phyloP scores from a whole-genome alignment of 805 yeast species.

The Myxozyma geophila region DNA sequence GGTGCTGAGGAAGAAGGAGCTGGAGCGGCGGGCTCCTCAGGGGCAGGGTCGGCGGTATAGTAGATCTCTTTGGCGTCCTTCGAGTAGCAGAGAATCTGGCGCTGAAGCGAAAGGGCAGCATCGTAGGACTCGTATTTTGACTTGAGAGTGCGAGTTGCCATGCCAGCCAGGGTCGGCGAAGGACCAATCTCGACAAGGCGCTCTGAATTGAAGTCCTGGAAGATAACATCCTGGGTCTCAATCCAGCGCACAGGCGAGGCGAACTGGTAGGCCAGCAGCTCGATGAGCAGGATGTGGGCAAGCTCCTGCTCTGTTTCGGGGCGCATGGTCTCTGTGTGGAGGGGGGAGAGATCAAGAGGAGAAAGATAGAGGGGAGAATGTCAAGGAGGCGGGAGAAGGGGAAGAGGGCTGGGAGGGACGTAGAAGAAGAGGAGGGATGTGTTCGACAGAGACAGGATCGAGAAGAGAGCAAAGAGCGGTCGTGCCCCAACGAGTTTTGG shows the following conservation, averaged over 20 bases:
- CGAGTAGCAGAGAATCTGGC: conserved; percentile 94
- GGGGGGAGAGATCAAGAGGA: conserved; percentile 1
- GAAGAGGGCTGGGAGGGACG: conserved; percentile 4
- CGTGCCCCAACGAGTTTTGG: conserved; percentile 8
- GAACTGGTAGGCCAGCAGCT: conserved; percentile 95
- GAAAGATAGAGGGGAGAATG: conserved; percentile 6
- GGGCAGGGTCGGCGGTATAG: conserved; percentile 64
- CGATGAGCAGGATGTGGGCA: conserved; percentile 92
- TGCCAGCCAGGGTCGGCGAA: conserved; percentile 96
- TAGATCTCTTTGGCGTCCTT: conserved; percentile 96
- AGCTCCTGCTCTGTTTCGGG: conserved; percentile 98
- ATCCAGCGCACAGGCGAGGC: conserved; percentile 99
- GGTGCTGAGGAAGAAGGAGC: conserved; percentile 55
- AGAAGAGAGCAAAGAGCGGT: conserved; percentile 1
- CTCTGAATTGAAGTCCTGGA: conserved; percentile 92
- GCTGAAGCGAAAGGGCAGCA: conserved; percentile 88
- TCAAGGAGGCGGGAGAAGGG: conserved; percentile 5
- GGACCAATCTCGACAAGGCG: conserved; percentile 99
- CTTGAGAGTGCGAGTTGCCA: conserved; percentile 95
- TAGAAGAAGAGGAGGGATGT: neutral
- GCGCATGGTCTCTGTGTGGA: conserved; percentile 54
- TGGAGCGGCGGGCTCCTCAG: conserved; percentile 43
- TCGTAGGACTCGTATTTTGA: conserved; percentile 97
- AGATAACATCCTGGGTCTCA: conserved; percentile 97
- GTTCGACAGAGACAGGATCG: conserved; percentile 3